These are phyloP conservation scores for Rutstroemia sp. DNA, from an alignment of 2,329 filamentous ascomycete species.

Conservation along the genomic window DNA sequence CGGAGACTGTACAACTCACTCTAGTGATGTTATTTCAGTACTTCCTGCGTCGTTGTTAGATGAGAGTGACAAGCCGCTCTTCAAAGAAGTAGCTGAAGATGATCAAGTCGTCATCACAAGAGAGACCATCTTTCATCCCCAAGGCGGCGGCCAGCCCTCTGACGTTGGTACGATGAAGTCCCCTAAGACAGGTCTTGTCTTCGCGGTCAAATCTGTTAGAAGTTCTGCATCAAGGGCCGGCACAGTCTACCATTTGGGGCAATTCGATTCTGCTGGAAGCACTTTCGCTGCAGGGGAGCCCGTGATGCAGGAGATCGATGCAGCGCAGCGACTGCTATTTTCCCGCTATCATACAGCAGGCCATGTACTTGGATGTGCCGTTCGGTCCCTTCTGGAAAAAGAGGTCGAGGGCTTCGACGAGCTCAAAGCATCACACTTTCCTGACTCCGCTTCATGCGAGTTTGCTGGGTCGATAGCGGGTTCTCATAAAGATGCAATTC, in stretches of 20 bases:
- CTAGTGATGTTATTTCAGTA: conserved; percentile 14
- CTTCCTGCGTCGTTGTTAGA: conserved; percentile 15
- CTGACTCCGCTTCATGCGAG: conserved; percentile 58
- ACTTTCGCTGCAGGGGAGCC: conserved; percentile 36
- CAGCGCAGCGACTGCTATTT: conserved; percentile 51
- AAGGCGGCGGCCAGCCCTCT: conserved; percentile 67
- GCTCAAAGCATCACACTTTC: conserved; percentile 65
- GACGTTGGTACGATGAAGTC: conserved; percentile 52
- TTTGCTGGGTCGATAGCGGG: conserved; percentile 61
- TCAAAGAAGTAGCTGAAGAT: conserved; percentile 46
- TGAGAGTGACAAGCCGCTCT: conserved; percentile 35
- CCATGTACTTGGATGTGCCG: conserved; percentile 62
- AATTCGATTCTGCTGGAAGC: conserved; percentile 34
- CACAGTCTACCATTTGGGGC: conserved; percentile 59
- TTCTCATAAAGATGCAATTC: conserved; percentile 54
- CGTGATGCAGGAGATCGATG: conserved; percentile 52
- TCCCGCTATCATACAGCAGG: conserved; percentile 68
- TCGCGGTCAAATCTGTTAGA: conserved; percentile 51
- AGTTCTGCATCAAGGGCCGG: conserved; percentile 41
- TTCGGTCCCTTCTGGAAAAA: conserved; percentile 47
- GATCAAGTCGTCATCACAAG: conserved; percentile 53
- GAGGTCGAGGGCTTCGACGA: conserved; percentile 50
- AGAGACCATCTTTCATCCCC: conserved; percentile 67
- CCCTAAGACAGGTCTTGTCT: conserved; percentile 22
- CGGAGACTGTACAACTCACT: conserved; percentile 9